Base-by-base conservation (phyloP, 1,284 basidiomycete genomes). In the Ustilago lituana region DNA sequence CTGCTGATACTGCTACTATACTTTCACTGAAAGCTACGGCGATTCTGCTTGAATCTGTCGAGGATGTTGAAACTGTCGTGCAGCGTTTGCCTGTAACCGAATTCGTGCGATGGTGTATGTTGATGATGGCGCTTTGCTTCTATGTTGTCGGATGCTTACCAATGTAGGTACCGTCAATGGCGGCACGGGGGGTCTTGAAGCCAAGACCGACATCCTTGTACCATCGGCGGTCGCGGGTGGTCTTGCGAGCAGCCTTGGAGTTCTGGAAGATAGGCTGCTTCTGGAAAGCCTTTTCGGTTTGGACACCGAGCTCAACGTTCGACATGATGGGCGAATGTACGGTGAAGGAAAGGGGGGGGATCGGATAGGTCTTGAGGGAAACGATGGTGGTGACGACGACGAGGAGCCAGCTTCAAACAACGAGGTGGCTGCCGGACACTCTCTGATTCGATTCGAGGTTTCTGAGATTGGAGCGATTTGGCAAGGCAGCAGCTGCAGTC, bases 231-330 rank as follows among this genome's bases (percentile, higher is more conserved):
- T 93, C 91, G 88, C 91, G 97, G 79, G 93, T 93, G 67, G 90
- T 89, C 91, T 84, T 86, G 92, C 92, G 91, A 83, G 90, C 90
- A 78, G 88, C 86, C 89, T 98, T 98, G 84, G 92, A 87, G 86
- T 96, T 96, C 86, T 96, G 93, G 89, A 98, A 99, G 84, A 99
- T 88, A 83, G 90, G 88, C 85, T 98, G 95, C 87, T 97, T 79
- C 85, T 98, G 95, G 87, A 97, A 79, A 56, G 78, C 78, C 73
- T 77, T 75, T 73, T 79, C 77, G 62, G 76, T 76, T 69, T 79
- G 77, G 50, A 79, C 77, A 73, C 76, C 74, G 64, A 79, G 77
- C 69, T 79, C 77, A 48, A 78, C 67, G 76, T 76, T 78, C 20
- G 79, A 78, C 79, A 79, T 79, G 51, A 51, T 74, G 72, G 55